Conservation (phyloP, 192 early-diverging fungal species). For the Funneliformis mosseae region DNA sequence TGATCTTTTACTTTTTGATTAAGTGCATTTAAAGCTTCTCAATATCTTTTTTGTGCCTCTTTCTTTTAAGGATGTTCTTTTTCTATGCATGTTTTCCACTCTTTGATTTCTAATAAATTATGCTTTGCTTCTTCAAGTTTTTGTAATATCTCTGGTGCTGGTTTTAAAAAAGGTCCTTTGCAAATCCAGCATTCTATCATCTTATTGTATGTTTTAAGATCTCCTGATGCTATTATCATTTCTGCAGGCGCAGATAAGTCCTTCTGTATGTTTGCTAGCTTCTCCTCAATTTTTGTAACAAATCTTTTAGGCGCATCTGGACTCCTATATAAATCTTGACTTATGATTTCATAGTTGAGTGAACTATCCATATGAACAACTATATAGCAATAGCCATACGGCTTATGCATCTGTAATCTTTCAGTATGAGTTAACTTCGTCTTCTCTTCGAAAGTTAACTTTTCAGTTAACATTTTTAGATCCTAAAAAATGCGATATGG, state of each 20-base stretch:
- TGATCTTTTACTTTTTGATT: no score
- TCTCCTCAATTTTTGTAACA: constrained; percentile 17
- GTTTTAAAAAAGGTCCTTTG: no score
- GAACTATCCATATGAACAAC: constrained; percentile 24
- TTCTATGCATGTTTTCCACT: no score
- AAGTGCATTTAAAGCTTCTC: no score
- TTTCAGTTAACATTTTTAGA: constrained; percentile 16
- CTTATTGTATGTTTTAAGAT: background rate
- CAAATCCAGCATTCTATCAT: background rate
- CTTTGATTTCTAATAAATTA: no score
- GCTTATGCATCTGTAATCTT: constrained; percentile 23
- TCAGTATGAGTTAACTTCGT: constrained; percentile 22
- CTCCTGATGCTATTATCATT: constrained; percentile 17
- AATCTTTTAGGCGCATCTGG: constrained; percentile 26
- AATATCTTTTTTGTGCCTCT: no score
- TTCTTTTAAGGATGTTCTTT: no score
- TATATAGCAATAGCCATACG: constrained; percentile 24
- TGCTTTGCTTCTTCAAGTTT: no score
- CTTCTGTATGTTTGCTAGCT: background rate
- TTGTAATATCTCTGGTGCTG: no score
- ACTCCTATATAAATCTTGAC: constrained; percentile 26
- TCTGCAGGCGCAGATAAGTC: constrained; percentile 14
- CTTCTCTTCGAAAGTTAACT: constrained; percentile 11
- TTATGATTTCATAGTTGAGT: constrained; percentile 27
- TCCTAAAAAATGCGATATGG: constrained; percentile 21